These are phyloP conservation scores for Oropetium thomaeum DNA, from an alignment of 176 grass and related monocot species.

Conservation along the genomic window DNA sequence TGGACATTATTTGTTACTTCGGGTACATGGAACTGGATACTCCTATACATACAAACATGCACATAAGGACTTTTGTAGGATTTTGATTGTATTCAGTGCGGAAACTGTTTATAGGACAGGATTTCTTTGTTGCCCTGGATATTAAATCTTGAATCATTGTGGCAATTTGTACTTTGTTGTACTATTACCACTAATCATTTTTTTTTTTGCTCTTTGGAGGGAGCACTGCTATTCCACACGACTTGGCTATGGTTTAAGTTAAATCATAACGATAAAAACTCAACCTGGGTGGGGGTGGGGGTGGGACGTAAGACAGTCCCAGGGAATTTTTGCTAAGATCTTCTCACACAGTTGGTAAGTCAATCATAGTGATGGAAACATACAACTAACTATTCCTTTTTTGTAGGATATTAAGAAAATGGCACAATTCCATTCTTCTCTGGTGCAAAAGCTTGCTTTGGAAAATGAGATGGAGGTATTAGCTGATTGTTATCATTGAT, in stretches of 20 bases:
- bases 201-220: not conserved
- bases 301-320: too few species aligned
- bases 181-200: not conserved
- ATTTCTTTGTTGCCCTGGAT: not conserved
- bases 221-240: not conserved
- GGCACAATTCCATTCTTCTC: conserved; percentile 84
- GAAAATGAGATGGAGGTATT: conserved; percentile 86
- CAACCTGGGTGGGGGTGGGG: too few species aligned
- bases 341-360: too few species aligned
- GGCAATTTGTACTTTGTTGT: not conserved
- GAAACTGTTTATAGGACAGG: not conserved
- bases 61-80: not conserved
- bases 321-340: too few species aligned
- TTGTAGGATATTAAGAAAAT: conserved; percentile 57
- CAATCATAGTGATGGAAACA: not conserved
- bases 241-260: not conserved
- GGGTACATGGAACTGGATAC: not conserved
- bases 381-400: conserved; percentile 18
- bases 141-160: not conserved
- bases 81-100: not conserved
- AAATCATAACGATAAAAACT: not conserved
- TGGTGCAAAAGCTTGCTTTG: conserved; percentile 75
- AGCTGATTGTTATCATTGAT: not conserved
- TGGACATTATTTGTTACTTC: not conserved
- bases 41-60: not conserved